phyloP scores from a whole-genome alignment of 2,329 filamentous ascomycete genomes.

The Trichoderma guizhouense region DNA sequence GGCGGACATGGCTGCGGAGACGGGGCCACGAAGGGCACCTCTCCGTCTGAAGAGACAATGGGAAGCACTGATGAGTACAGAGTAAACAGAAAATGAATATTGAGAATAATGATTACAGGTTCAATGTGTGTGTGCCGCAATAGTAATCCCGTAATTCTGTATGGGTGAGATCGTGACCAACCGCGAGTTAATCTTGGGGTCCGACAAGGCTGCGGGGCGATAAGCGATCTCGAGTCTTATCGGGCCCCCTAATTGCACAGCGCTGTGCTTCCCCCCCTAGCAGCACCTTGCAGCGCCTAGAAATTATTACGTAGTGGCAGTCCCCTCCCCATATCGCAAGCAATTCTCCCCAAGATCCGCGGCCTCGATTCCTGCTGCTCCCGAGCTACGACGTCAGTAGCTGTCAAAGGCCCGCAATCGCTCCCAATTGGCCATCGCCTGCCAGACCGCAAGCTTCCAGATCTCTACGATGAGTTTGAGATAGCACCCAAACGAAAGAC shows the following conservation, averaged over 20 bases:
- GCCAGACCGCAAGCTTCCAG: constrained; percentile 7
- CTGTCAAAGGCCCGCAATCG: constrained; percentile 1
- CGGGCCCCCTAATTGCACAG: constrained; percentile 7
- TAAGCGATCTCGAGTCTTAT: constrained; percentile 17
- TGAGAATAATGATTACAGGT: background rate
- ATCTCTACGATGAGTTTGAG: constrained; percentile 21
- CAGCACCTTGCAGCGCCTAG: constrained; percentile 6
- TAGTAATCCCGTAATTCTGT: background rate
- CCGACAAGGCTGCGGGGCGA: constrained; percentile 18
- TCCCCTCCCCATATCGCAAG: background rate
- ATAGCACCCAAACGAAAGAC: constrained; percentile 8
- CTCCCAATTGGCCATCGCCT: constrained; percentile 18
- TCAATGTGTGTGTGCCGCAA: background rate
- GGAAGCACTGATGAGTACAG: background rate
- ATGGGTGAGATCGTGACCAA: background rate
- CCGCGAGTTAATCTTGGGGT: background rate
- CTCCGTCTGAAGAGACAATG: background rate
- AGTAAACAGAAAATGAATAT: background rate
- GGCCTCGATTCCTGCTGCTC: constrained; percentile 14
- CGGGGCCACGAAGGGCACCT: constrained; percentile 12
- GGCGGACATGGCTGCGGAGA: constrained; percentile 65
- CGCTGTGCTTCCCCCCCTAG: background rate
- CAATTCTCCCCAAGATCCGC: background rate
- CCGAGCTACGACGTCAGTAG: constrained; percentile 19
- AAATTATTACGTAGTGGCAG: constrained; percentile 19